Base-by-base conservation (phyloP, 2,329 filamentous ascomycete species). In the Fusarium continuum region DNA sequence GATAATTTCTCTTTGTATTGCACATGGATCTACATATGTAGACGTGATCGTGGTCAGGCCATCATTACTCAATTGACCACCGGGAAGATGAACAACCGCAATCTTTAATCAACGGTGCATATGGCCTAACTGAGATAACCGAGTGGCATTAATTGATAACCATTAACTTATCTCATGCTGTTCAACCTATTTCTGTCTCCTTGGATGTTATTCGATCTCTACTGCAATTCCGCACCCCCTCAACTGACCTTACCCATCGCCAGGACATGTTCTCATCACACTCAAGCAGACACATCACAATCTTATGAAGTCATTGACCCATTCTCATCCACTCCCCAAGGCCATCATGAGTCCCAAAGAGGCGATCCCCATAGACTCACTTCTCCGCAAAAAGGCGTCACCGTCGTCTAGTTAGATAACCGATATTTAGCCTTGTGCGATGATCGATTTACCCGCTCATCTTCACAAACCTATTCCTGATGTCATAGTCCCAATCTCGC, bases 361-460 rank as follows among this genome's bases (percentile, higher is more conserved):
- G 25, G 22, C 25, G 14, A 32, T 44, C 4, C 17, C 36, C 10
- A 34, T 41, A 39, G 29, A 64, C 55, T 64, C 60, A 39, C 46
- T 31, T 58, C 22, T 22, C 31, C 26, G 11, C 40, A 34, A 13
- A 41, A 55, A 55, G 38, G 25, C 29, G 44, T 47, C 55, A 55
- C 48, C 19, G 6, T 31, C 23, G 14, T 9, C 29, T 17, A n/a
- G n/a, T 25, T 8, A 40, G 45, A 48, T 69, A 69, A 17, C 66
- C 66, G 66, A 69, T 1, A 57, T 69, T 69, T 69, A 69, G 44
- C 66, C 66, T 36, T 40, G 16, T 1, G 17, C 43, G 23, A 40
- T 20, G 25, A 16, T 34, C 44, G 17, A 13, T 40, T 49, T 23
- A 19, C 17, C 13, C n/a, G 7, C 8, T 23, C n/a, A 22, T 45